Base-by-base conservation (phyloP, 2,329 filamentous ascomycete genomes). In the Colletotrichum karsti region DNA sequence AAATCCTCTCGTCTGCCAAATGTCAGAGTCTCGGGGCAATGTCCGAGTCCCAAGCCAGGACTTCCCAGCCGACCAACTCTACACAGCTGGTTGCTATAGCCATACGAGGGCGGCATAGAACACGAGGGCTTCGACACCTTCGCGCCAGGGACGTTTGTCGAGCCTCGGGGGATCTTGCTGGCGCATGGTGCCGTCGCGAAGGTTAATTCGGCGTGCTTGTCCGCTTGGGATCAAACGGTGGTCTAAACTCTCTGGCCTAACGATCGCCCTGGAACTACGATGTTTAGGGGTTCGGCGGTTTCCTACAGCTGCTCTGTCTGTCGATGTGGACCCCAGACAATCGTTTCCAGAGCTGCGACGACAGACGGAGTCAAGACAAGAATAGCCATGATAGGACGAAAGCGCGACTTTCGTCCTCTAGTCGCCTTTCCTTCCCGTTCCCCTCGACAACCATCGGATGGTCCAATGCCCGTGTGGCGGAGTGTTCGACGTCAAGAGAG, bases 211-310 rank as follows among this genome's bases (percentile, higher is more conserved):
- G 59, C 44, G 53, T 30, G 26, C 15, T 37, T 26, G 41, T 22
- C 37, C 55, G 55, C 50, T 67, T 68, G 46, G 55, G 50, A 67
- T 56, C 55, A 67, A 67, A 69, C 62, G 66, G 66, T 67, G 66
- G 62, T 44, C 55, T 56, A 53, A 67, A 56, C 48, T 66, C 28
- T 54, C 20, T 62, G 55, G 28, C 33, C 48, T 61, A 35, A 41
- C 35, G 62, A 61, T 62, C 66, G 41, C 55, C 33, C 41, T 20
- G 26, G 41, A 9, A 50, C 61, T 51, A 57, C 50, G 20, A 51
- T 63, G 53, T 10, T 59, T 67, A 48, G 53, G 53, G 46, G 60
- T 48, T 67, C 60, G 64, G 53, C 39, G 64, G 53, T 64, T 64
- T 50, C 64, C 60, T 67, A 48, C 46, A 64, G 15, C 46, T 46